A percentile compares a stretch with the other conserved stretches of the same genome.
Evolutionary conservation across 1,139 yeast genomes (phyloP).

Genomic region (Pneumocystis sp.): DNA sequence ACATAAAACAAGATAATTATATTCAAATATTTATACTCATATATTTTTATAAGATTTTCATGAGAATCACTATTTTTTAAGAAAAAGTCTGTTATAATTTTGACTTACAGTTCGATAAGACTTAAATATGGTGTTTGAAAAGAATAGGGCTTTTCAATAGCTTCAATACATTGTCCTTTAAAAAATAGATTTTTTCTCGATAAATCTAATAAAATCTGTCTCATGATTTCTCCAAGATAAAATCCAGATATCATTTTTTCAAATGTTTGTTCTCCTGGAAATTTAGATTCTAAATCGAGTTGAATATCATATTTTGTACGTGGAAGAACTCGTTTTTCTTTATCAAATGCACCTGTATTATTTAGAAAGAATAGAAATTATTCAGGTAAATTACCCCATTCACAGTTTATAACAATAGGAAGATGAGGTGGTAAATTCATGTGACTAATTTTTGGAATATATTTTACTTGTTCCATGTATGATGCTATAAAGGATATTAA

Average conservation of each 20-base stretch:
- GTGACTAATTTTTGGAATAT: conserved; percentile 76
- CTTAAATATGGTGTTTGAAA: conserved; percentile 87
- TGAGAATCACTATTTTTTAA: conserved; percentile 45
- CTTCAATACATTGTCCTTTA: conserved; percentile 48
- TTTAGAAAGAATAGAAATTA: neutral
- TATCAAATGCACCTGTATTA: conserved; percentile 53
- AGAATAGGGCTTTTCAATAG: conserved; percentile 45
- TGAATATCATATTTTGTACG: conserved; percentile 73
- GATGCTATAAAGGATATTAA: conserved; percentile 31
- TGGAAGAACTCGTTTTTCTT: conserved; percentile 70
- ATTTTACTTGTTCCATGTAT: conserved; percentile 61
- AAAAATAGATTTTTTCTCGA: conserved; percentile 52
- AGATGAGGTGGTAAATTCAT: conserved; percentile 48
- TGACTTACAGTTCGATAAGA: conserved; percentile 41
- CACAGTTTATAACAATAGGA: conserved; percentile 94
- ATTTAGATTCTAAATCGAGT: conserved; percentile 76
- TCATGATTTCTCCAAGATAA: conserved; percentile 82
- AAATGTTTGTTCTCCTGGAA: conserved; percentile 91
- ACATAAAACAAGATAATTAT: neutral
- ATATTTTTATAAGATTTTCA: conserved; percentile 59
- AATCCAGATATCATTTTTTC: conserved; percentile 97
- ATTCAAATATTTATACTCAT: neutral
- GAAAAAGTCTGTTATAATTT: neutral
- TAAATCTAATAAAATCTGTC: conserved; percentile 66
- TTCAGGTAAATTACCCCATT: conserved; percentile 43